Evolutionary conservation across 2,329 filamentous ascomycete genomes (phyloP), one percentile per base, ranked within the genome.

Genomic region (Sporothrix humicola): DNA sequence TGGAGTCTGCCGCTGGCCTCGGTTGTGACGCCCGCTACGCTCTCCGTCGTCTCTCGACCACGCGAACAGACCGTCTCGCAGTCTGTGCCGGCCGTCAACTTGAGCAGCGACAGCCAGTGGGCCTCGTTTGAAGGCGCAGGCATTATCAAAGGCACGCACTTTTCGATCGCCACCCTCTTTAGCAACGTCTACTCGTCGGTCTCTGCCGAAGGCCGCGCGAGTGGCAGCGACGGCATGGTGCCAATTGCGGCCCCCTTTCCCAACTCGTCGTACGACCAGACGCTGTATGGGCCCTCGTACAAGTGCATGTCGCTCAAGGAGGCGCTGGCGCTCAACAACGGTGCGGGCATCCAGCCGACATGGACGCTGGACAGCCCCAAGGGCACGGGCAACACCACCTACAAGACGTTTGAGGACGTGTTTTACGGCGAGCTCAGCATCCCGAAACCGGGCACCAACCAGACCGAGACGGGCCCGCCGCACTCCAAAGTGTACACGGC

Each of bases 251-350:
- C 72, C 8, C 69, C 74, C 6, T 50, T 50, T 12, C 56, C 65
- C 69, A 73, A 75, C 48, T 31, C 72, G 2, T 65, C 72, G 7
- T 73, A 75, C 69, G 69, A 73, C 23, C 74, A 73, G 61, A 68
- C 61, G 4, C 23, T 74, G 2, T 74, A 74, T 52, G 73, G 73
- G 1, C 73, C 73, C 1, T 73, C 73, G 17, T 74, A 74, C 74
- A 72, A 71, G 23, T 75, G 74, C 68, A 58, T 54, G 46, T 70
- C 54, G 48, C 42, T 75, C 20, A 12, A n/a, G 13, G 72, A 74
- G 5, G 72, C 68, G 1, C 12, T 74, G 7, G 61, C 31, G 5
- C 17, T 42, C 20, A 46, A 68, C 23, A 50, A 23, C n/a, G 61
- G 61, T 9, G 13, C 7, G 1, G 61, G 66, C 37, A 61, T 50